Base-by-base conservation (phyloP, 257 asterid genomes). In the Gentiana straminea region DNA sequence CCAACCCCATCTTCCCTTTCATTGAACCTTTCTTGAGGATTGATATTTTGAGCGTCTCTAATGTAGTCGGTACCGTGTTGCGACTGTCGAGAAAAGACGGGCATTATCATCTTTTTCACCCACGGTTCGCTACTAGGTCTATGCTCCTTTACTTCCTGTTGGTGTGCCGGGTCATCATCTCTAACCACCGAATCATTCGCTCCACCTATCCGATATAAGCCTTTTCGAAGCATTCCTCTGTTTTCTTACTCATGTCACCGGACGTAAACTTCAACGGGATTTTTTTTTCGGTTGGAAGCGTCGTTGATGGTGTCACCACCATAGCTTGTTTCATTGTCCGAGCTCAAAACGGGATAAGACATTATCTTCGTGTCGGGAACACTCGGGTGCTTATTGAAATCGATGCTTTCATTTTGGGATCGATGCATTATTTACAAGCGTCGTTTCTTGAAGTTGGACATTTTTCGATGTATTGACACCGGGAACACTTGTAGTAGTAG, bases 211-310 rank as follows among this genome's bases (percentile, higher is more conserved):
- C n/a, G 41, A 33, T 61, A 41, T 37, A 35, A 52, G 33, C 13
- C 37, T 54, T 55, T 64, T 24, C 12, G 11, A 35, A 56, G n/a
- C 57, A 38, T 7, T 68, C 56, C 49, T 55, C 59, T 50, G 51
- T 13, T 49, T 51, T 55, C 12, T 13, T 37, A 54, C 8, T n/a
- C 33, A 33, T 24, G 53, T 5, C 51, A 39, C 8, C 59, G 15
- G 54, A 41, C 1, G 1, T 38, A 35, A 46, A 62, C 45, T 38
- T 34, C 6, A 44, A 13, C 35, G 57, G 47, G 57, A n/a, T 13
- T 8, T 33, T 24, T 51, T 3, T 45, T 41, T 38, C 33, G 35
- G 9, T 36, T 50, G 58, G 53, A 50, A 4, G 7, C 15, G 10
- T 1, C 2, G 50, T 49, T 15, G 3, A 10, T 33, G 39, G 13